Evolutionary conservation across 352 stramenopile species (phyloP), one percentile per base, ranked within the genome.

Genomic region (Paralagenidium karlingii): DNA sequence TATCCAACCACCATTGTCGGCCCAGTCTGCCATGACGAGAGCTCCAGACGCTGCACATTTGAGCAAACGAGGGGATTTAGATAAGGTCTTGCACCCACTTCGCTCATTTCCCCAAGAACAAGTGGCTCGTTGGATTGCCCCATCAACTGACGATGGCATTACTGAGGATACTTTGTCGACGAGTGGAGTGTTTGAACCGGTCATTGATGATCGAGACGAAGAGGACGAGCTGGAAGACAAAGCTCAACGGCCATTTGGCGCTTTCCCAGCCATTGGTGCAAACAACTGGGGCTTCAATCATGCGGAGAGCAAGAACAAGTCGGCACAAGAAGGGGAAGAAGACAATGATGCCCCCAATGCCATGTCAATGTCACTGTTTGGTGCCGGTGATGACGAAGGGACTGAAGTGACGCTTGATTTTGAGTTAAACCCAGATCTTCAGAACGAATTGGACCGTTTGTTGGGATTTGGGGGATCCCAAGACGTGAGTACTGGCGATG

Each of bases 381-480:
- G 77, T 31, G 62, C 54, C 12, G 74, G 68, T 12, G 69, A 69
- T 20, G 69, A 83, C 20, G 51, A 82, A 49, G 68, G 61, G 11
- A 82, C 73, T 12, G 79, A 93, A 43, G 58, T 93, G 16, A 70
- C 90, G 44, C 52, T 93, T 3, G 79, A 90, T n/a, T 88, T 93
- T 44, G 43, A 52, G 9, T 51, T 89, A 13, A 75, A 89, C 37
- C 45, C 47, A 3, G 75, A 89, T 24, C 61, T 93, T 34, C 77
- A 87, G 51, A 68, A 59, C 0, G 63, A 63, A 26, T 81, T 93
- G 34, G 65, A 88, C 21, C 63, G 43, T n/a, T n/a, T n/a, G n/a
- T n/a, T n/a, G n/a, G n/a, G n/a, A n/a, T n/a, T n/a, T n/a, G n/a
- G n/a, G n/a, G n/a, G n/a, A n/a, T n/a, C n/a, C n/a, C n/a, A n/a